Conservation (phyloP, 495 filamentous ascomycete species). For the Jackrogersella multiformis region DNA sequence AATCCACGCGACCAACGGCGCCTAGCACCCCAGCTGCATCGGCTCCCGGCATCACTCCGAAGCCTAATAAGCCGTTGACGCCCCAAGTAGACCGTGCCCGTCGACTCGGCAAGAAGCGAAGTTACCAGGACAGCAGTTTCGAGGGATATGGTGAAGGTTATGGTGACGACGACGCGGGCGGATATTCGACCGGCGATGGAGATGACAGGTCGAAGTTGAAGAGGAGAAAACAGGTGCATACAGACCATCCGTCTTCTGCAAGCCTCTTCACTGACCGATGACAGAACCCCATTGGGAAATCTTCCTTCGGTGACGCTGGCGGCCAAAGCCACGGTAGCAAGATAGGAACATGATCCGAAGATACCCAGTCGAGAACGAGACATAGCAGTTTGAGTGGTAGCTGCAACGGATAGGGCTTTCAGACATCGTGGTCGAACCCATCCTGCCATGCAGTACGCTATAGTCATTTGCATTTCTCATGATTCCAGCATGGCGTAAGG, state of each 20-base stretch:
- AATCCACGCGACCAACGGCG: constrained; percentile 55
- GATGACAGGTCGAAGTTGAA: constrained; percentile 60
- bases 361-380: constrained; percentile 38
- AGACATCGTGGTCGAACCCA: not conserved
- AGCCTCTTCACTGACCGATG: constrained; percentile 44
- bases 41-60: constrained; percentile 34
- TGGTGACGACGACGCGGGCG: constrained; percentile 60
- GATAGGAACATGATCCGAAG: constrained; percentile 32
- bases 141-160: constrained; percentile 67
- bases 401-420: constrained; percentile 15
- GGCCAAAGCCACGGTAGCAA: constrained; percentile 25
- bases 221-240: constrained; percentile 66
- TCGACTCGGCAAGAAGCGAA: constrained; percentile 57
- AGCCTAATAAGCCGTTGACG: constrained; percentile 52
- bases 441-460: constrained; percentile 4
- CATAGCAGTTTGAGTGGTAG: constrained; percentile 14
- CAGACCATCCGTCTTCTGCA: constrained; percentile 38
- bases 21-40: constrained; percentile 44
- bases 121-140: constrained; percentile 64
- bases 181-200: constrained; percentile 63
- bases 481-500: constrained; percentile 49
- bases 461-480: constrained; percentile 41
- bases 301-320: constrained; percentile 21
- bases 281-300: constrained; percentile 38
- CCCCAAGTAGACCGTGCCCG: constrained; percentile 43